These are phyloP conservation scores for Fusarium coffeatum DNA, from an alignment of 2,329 filamentous ascomycete genomes.

Conservation along the genomic window DNA sequence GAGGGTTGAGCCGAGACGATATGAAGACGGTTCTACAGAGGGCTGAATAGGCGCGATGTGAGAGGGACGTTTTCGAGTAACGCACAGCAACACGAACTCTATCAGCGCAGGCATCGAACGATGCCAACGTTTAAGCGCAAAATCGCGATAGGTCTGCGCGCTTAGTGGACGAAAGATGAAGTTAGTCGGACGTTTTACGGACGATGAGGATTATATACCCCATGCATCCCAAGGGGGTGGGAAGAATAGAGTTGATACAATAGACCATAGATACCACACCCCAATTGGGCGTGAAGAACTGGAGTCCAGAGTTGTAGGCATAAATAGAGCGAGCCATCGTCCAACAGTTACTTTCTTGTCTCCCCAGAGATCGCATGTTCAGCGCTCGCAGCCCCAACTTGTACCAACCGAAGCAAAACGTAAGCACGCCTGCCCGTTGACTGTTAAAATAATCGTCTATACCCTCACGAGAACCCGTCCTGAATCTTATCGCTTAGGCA, in stretches of 20 bases:
- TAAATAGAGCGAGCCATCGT: background rate
- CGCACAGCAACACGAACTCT: background rate
- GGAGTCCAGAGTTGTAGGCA: background rate
- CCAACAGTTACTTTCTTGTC: background rate
- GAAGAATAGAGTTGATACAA: background rate
- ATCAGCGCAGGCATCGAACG: background rate
- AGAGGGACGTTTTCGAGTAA: background rate
- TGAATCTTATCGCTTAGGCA: background rate
- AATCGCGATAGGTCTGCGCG: background rate
- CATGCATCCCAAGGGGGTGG: background rate
- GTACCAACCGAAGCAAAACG: too few relatives aligned
- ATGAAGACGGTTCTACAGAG: background rate
- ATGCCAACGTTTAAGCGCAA: background rate
- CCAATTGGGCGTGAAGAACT: background rate
- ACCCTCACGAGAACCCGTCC: fast-evolving
- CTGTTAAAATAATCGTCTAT: background rate
- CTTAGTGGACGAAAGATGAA: background rate
- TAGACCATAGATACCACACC: background rate
- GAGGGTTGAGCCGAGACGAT: slow-evolving; percentile 50
- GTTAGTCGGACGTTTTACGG: background rate
- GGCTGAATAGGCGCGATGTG: background rate
- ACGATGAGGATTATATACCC: background rate
- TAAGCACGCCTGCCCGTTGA: background rate
- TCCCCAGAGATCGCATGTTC: background rate
- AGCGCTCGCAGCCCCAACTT: background rate